phyloP scores from a whole-genome alignment of 495 filamentous ascomycete species.

The Lepraria neglecta region DNA sequence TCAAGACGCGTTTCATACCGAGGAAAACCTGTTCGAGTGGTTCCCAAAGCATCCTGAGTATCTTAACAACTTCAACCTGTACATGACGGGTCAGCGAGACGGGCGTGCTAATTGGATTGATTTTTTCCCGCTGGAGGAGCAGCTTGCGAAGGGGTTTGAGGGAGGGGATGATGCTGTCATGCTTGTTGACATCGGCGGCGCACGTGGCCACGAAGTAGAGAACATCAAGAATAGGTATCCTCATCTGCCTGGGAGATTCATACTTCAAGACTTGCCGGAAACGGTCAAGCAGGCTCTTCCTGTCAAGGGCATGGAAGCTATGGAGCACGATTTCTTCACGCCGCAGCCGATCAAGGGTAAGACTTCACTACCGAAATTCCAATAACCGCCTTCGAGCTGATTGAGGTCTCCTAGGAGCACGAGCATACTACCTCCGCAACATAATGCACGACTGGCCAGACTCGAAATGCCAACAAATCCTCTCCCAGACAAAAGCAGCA shows the following conservation, averaged over 20 bases:
- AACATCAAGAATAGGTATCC: slow-evolving; percentile 34
- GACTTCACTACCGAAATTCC: no score
- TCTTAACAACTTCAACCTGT: slow-evolving; percentile 25
- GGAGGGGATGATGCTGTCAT: slow-evolving; percentile 33
- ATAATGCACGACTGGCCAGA: slow-evolving; percentile 46
- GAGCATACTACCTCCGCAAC: slow-evolving; percentile 41
- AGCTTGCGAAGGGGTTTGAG: slow-evolving; percentile 27
- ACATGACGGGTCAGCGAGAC: slow-evolving; percentile 12
- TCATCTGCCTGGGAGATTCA: slow-evolving; percentile 27
- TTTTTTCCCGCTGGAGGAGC: slow-evolving; percentile 14
- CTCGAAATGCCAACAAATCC: slow-evolving; percentile 33
- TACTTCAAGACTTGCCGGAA: slow-evolving; percentile 43
- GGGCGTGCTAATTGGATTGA: slow-evolving; percentile 7
- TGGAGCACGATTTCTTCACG: slow-evolving; percentile 46
- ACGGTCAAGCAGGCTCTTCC: slow-evolving; percentile 42
- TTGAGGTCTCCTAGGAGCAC: slow-evolving; percentile 30
- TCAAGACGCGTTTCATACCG: slow-evolving; percentile 28
- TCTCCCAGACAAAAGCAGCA: slow-evolving; percentile 32
- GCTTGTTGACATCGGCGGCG: slow-evolving; percentile 51
- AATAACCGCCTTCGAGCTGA: neutral
- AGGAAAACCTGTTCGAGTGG: slow-evolving; percentile 27
- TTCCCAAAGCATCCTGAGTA: slow-evolving; percentile 31
- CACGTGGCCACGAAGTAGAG: slow-evolving; percentile 47
- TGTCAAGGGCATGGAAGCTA: slow-evolving; percentile 42
- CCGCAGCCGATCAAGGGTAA: slow-evolving; percentile 34